Base-by-base conservation (phyloP, 306 rosid species). In the Luffa acutangula region DNA sequence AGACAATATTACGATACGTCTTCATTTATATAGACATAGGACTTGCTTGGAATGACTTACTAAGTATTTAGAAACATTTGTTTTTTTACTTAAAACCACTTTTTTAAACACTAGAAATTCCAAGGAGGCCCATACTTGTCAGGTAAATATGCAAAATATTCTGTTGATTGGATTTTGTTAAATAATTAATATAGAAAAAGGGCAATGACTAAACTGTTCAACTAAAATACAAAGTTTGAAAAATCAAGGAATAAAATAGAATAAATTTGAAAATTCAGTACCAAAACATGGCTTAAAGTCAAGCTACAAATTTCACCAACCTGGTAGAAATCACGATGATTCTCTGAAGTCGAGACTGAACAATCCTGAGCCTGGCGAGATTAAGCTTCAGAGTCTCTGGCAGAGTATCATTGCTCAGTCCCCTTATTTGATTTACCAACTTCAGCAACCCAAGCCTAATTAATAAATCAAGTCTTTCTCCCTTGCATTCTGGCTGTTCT, bases 341-440 rank as follows among this genome's bases (percentile, higher is more conserved):
- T 76, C 65, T 85, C 36, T 85, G 85, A 49, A 85, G 83, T 80
- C 76, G 85, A 66, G 85, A 79, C 41, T 85, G 87, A 53, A 82
- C 85, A 9, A 58, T 60, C 79, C 83, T 82, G 9, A 85, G 87
- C 85, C 83, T 79, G 31, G 81, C 2, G 37, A 85, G 82, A 78
- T 85, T 85, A 36, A 85, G 83, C 77, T 59, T 51, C 21, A 85
- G 79, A 48, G 87, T 79, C 80, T 85, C 87, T 3, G 87, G 87
- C 71, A 82, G 45, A 76, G 79, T 48, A 67, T 85, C 85, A 34
- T 36, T 37, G 52, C 69, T 76, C 63, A 79, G 76, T 20, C 87
- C 87, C 33, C 41, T 65, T 56, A 82, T 69, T 70, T 76, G 83
- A 59, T 52, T 79, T 7, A 85, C 87, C n/a, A 85, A 84, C 83